Evolutionary conservation across 805 yeast species (phyloP).

Genomic region (Isabelozyma gotoi): DNA sequence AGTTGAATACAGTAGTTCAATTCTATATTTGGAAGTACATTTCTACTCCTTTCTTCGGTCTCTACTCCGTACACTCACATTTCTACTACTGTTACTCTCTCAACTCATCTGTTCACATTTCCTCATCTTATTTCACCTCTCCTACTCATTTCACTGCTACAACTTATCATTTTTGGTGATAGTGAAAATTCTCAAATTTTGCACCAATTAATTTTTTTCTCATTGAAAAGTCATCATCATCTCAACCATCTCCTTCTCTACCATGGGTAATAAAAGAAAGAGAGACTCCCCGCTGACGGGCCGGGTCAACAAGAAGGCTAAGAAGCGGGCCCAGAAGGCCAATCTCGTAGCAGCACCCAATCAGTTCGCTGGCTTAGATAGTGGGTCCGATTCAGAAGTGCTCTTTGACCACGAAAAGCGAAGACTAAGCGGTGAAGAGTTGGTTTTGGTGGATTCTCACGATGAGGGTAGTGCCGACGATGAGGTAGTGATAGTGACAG

Average conservation of each 20-base stretch:
- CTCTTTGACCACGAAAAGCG: slow-evolving; percentile 19
- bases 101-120: no score
- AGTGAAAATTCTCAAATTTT: no score
- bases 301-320: slow-evolving; percentile 16
- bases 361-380: slow-evolving; percentile 18
- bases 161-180: no score
- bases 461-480: slow-evolving; percentile 9
- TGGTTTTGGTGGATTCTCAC: slow-evolving; percentile 31
- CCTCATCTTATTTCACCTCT: no score
- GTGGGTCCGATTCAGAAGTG: slow-evolving; percentile 22
- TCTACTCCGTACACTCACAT: no score
- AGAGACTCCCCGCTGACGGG: slow-evolving; percentile 12
- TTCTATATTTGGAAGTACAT: no score
- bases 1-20: no score
- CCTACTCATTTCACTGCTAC: no score
- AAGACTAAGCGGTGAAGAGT: slow-evolving; percentile 15
- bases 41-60: no score
- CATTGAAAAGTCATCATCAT: neutral
- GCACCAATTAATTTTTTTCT: neutral
- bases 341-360: slow-evolving; percentile 15
- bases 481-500: slow-evolving; percentile 22
- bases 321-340: slow-evolving; percentile 13
- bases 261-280: slow-evolving; percentile 22
- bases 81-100: no score
- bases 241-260: neutral